These are phyloP conservation scores for Allodekkera sacchari DNA, from an alignment of 805 yeast genomes.

Conservation along the genomic window DNA sequence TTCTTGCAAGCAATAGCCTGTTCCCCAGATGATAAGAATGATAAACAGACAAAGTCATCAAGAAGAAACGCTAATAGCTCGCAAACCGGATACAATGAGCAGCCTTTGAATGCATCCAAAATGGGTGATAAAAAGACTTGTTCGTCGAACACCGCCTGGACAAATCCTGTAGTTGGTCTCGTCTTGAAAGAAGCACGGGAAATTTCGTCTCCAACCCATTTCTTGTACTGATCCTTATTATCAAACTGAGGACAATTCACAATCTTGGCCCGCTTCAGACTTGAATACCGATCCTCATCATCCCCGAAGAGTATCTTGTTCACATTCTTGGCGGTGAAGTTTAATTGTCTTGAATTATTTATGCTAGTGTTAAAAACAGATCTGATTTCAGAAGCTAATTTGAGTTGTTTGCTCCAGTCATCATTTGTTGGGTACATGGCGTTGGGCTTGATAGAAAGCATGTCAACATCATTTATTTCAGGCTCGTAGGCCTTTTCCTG, in stretches of 20 bases:
- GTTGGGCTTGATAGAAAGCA: conserved; percentile 30
- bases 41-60: conserved; percentile 28
- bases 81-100: conserved; percentile 32
- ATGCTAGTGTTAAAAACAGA: conserved; percentile 29
- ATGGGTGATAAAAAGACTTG: conserved; percentile 24
- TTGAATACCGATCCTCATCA: conserved; percentile 7
- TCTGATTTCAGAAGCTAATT: conserved; percentile 37
- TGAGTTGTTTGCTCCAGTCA: conserved; percentile 61
- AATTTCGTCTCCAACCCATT: conserved; percentile 11
- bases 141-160: conserved; percentile 25
- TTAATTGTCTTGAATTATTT: conserved; percentile 7
- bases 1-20: conserved; percentile 4
- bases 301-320: conserved; percentile 14
- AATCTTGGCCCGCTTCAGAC: conserved; percentile 5
- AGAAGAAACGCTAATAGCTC: conserved; percentile 57
- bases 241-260: conserved; percentile 5
- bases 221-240: conserved; percentile 5
- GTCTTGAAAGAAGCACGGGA: conserved; percentile 1
- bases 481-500: conserved; percentile 69
- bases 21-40: conserved; percentile 6
- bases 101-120: conserved; percentile 8
- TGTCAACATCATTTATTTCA: conserved; percentile 38
- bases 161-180: conserved; percentile 25
- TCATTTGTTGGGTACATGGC: conserved; percentile 42
- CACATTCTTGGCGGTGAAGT: conserved; percentile 13